Conservation (phyloP, 2,329 filamentous ascomycete species). For the Coniella lustricola region DNA sequence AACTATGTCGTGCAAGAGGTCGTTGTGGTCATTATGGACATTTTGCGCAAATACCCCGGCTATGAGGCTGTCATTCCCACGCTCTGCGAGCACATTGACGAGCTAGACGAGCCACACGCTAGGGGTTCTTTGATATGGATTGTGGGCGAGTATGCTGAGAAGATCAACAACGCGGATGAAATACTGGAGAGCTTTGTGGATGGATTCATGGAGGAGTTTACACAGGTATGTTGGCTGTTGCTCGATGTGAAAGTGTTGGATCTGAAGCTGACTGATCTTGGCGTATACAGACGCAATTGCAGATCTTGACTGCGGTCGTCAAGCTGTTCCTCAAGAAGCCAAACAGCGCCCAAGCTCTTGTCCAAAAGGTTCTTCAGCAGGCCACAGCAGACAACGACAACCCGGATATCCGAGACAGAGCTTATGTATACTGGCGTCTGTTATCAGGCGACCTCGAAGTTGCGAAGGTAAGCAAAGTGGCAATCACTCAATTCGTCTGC, state of each 20-base stretch:
- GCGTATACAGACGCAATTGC: slow-evolving; percentile 72
- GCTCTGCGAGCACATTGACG: slow-evolving; percentile 92
- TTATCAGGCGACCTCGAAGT: slow-evolving; percentile 86
- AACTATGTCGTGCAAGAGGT: slow-evolving; percentile 99
- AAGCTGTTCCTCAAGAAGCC: slow-evolving; percentile 98
- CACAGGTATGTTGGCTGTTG: slow-evolving; percentile 56
- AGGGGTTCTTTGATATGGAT: slow-evolving; percentile 95
- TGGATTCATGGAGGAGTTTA: slow-evolving; percentile 91
- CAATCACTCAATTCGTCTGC: not conserved
- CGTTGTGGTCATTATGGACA: slow-evolving; percentile 98
- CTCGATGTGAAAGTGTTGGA: not conserved
- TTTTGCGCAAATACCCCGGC: slow-evolving; percentile 92
- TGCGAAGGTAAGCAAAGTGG: slow-evolving; percentile 58
- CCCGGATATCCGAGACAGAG: slow-evolving; percentile 91
- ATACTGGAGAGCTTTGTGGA: slow-evolving; percentile 90
- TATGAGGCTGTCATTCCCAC: slow-evolving; percentile 98
- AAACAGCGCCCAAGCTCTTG: slow-evolving; percentile 79
- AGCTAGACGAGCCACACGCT: slow-evolving; percentile 89
- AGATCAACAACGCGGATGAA: slow-evolving; percentile 97
- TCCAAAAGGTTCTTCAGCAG: slow-evolving; percentile 88
- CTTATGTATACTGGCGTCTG: slow-evolving; percentile 97
- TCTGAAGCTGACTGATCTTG: slow-evolving; percentile 10
- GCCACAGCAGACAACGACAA: slow-evolving; percentile 96
- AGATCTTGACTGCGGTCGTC: slow-evolving; percentile 93
- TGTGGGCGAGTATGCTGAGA: slow-evolving; percentile 97